A percentile compares a stretch with the other conserved stretches of the same genome.
phyloP scores from a whole-genome alignment of 2,329 filamentous ascomycete genomes.

The Epichloe sibirici region DNA sequence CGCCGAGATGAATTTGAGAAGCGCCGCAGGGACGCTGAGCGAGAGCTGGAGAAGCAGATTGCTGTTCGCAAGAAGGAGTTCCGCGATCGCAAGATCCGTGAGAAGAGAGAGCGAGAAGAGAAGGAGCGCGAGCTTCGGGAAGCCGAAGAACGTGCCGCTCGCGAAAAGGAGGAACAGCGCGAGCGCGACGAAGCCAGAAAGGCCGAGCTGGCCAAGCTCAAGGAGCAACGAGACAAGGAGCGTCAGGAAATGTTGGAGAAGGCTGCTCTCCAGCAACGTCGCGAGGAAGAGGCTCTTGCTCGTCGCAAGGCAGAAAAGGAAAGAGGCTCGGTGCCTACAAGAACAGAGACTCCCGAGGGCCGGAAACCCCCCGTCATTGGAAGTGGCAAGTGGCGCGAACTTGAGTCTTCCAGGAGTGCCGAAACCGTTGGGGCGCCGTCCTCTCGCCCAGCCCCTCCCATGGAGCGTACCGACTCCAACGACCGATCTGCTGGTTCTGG shows the following conservation, averaged over 20 bases:
- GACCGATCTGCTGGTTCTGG: constrained; percentile 30
- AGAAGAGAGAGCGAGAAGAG: constrained; percentile 77
- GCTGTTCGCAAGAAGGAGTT: constrained; percentile 76
- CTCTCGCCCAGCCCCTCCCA: constrained; percentile 17
- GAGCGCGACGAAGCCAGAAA: constrained; percentile 69
- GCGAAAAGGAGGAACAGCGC: constrained; percentile 78
- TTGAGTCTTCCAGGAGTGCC: constrained; percentile 19
- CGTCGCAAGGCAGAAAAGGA: constrained; percentile 57
- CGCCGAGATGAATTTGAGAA: constrained; percentile 94
- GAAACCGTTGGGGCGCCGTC: constrained; percentile 19
- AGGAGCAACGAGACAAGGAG: constrained; percentile 54
- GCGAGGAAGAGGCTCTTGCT: constrained; percentile 80
- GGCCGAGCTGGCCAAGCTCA: constrained; percentile 53
- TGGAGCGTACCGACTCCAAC: constrained; percentile 36
- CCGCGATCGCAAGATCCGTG: constrained; percentile 67
- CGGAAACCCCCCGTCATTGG: constrained; percentile 23
- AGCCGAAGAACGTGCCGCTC: constrained; percentile 69
- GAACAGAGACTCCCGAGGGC: constrained; percentile 17
- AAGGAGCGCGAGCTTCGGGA: constrained; percentile 66
- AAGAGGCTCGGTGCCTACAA: constrained; percentile 16
- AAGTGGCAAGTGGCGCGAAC: constrained; percentile 31
- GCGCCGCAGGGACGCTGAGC: constrained; percentile 80
- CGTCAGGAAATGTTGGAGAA: constrained; percentile 56
- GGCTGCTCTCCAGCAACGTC: constrained; percentile 59
- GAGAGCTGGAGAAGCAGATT: constrained; percentile 88